Evolutionary conservation across 176 grass and related monocot genomes (phyloP), one percentile per base, ranked within the genome.

Genomic region (Oryza glumipatula): DNA sequence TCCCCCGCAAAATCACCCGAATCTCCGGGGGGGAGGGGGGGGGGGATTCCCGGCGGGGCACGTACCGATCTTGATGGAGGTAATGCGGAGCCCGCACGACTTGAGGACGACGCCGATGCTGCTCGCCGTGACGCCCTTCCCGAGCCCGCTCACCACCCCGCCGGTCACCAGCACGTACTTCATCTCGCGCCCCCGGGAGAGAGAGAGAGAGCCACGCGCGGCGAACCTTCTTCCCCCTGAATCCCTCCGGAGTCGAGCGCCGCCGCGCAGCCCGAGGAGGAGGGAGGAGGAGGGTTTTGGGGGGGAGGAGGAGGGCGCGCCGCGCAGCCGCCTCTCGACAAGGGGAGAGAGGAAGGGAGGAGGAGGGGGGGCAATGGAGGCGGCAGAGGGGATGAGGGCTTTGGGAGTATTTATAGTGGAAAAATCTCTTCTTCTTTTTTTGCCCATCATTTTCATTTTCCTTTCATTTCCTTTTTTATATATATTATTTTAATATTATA

Each of bases 81-180:
- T 93, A 80, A 93, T 89, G 78, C 91, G 91, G 77, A 93, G 88
- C 44, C 91, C 91, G 44, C 91, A 90, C 12, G 88, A 73, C 85
- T 88, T 93, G 76, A 93, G 91, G 76, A 93, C 67, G 77, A 88
- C 84, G 74, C 91, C 91, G 83, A 93, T 87, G 72, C 91, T 93
- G 81, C 88, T 90, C 35, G 91, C 91, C 19, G 91, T 93, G 21
- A 93, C 88, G 67, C 91, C 91, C 88, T 93, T 93, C 9, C 91
- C 91, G 28, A 93, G 88, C 71, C 88, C 87, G 68, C 88, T 90
- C 36, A 90, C 77, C 73, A 93, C 91, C 13, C 91, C 91, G 41
- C 91, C 91, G 61, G 91, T 93, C 52, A 93, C 91, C 49, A 93
- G 85, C 13, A 93, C 91, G 88, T 93, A 90, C 77, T 90, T 93